Evolutionary conservation across 495 filamentous ascomycete genomes (phyloP), one percentile per base, ranked within the genome.

Genomic region (Aspergillus bridgeri): DNA sequence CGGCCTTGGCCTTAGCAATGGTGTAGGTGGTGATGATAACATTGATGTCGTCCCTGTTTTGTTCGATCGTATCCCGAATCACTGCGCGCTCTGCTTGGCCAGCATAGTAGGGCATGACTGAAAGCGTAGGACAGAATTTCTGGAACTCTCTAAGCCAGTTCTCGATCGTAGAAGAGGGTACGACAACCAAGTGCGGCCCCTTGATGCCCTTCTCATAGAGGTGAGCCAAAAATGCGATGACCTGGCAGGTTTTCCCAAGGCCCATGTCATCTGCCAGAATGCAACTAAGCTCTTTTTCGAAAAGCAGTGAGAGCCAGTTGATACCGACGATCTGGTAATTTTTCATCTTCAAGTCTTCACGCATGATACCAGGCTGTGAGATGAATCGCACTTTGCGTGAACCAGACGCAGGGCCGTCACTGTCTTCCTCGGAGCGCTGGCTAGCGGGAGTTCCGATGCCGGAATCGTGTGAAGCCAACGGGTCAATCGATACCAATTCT

Each of bases 261-360:
- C 94, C 94, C 94, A 98, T 98, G 61, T 98, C 94, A 68, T 98
- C 94, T 0, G 94, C 95, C 17, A 98, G 77, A 59, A 98, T 98
- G 47, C 92, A 89, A 55, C 89, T 91, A 54, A 93, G 75, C 21
- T 85, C 79, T 43, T 89, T 85, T 47, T 87, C 73, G 62, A 89
- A 96, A 29, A 98, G 77, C 21, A 97, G 71, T 47, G 82, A 80
- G 48, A 98, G 76, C 95, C 95, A 98, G 64, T 98, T 98, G 27
- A 98, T 80, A 20, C 94, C 94, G 23, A 96, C 90, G 44, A 98
- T 69, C 68, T 98, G 94, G 62, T 97, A 98, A 46, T 93, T 85
- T 67, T 97, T 97, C 70, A 98, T 81, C 17, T 78, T 70, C 50
- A 91, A 75, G 58, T 86, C 80, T 3, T 87, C 77, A 2, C 76